These are phyloP conservation scores for Candida nitratophila DNA, from an alignment of 805 yeast species.

Conservation along the genomic window DNA sequence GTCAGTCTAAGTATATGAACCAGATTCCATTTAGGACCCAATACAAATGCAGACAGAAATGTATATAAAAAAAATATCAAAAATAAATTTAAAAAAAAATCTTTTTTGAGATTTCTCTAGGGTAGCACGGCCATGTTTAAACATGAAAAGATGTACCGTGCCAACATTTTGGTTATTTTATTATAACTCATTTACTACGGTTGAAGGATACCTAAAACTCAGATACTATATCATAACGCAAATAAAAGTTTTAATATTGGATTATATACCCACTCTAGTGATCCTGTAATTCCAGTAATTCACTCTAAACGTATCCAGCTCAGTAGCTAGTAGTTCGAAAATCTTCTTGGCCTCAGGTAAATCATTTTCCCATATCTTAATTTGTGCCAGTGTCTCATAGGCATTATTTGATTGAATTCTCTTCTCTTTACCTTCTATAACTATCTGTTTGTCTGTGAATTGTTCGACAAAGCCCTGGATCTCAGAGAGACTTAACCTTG, in stretches of 20 bases:
- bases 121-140: too few species aligned
- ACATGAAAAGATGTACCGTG: too few species aligned
- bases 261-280: background rate
- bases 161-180: too few species aligned
- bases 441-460: conserved; percentile 28
- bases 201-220: too few species aligned
- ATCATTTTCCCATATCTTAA: conserved; percentile 30
- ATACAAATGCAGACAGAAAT: too few species aligned
- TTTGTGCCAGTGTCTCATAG: conserved; percentile 51
- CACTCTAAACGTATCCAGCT: conserved; percentile 21
- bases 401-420: conserved; percentile 48
- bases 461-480: conserved; percentile 38
- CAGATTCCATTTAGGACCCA: too few species aligned
- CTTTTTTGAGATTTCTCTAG: background rate
- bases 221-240: too few species aligned
- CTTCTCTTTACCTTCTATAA: conserved; percentile 10
- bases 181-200: too few species aligned
- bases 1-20: background rate
- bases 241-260: too few species aligned
- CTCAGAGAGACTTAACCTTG: conserved; percentile 22
- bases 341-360: conserved; percentile 31
- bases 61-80: background rate
- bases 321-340: conserved; percentile 42
- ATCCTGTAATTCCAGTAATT: conserved; percentile 25
- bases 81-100: background rate